Conservation (phyloP, 1,284 basidiomycete genomes). For the Macrocystidia cucumis region DNA sequence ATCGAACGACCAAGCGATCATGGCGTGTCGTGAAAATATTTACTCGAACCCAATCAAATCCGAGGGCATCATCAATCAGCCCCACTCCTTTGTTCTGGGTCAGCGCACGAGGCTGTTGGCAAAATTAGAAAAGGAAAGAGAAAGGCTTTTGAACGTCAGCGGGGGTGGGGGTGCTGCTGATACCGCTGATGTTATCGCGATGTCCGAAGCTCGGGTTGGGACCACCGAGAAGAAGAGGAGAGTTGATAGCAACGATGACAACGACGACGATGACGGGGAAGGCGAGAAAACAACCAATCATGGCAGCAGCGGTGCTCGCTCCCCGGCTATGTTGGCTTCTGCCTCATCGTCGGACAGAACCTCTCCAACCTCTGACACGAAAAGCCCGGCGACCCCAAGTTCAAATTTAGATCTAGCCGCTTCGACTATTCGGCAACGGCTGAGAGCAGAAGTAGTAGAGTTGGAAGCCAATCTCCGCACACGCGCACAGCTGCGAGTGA, state of each 20-base stretch:
- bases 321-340: conserved; percentile 1
- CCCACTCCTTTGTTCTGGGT: conserved; percentile 9
- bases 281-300: no score
- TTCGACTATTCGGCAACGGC: conserved; percentile 15
- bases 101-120: conserved; percentile 32
- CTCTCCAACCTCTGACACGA: conserved; percentile 8
- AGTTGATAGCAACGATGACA: no score
- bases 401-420: conserved; percentile 1
- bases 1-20: no score
- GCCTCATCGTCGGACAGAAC: no score
- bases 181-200: no score
- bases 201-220: no score
- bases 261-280: no score
- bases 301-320: not conserved
- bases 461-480: conserved; percentile 38
- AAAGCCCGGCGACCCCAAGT: not conserved
- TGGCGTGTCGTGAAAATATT: no score
- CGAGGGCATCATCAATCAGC: conserved; percentile 4
- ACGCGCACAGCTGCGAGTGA: conserved; percentile 40
- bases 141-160: no score
- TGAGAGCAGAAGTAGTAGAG: no score
- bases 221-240: no score
- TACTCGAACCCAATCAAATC: conserved; percentile 10
- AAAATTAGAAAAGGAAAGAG: conserved; percentile 36
- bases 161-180: no score